Conservation (phyloP, 129 eudicot genomes). For the Chrysanthemum seticuspe region DNA sequence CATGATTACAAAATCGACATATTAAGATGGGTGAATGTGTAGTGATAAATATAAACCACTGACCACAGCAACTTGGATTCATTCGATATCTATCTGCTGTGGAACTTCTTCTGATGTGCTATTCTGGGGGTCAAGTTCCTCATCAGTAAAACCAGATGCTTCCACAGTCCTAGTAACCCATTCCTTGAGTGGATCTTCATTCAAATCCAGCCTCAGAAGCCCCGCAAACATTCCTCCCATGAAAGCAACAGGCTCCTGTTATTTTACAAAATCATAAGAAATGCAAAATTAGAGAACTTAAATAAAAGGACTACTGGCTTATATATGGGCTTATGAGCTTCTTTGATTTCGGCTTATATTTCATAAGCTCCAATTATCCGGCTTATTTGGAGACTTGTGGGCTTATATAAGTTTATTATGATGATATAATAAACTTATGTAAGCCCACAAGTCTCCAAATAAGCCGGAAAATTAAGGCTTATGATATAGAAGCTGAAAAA, state of each 20-base stretch:
- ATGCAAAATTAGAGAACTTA: neutral
- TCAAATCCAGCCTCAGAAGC: constrained; percentile 78
- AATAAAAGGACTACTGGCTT: neutral
- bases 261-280: neutral
- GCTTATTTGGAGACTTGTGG: too few relatives aligned
- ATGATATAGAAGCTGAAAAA: too few relatives aligned
- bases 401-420: too few relatives aligned
- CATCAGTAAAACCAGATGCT: constrained; percentile 70
- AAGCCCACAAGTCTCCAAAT: too few relatives aligned
- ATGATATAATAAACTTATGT: too few relatives aligned
- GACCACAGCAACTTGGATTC: constrained; percentile 10
- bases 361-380: too few relatives aligned
- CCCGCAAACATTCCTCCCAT: constrained; percentile 97
- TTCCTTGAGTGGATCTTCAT: constrained; percentile 89
- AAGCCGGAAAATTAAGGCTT: too few relatives aligned
- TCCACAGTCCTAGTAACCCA: constrained; percentile 80
- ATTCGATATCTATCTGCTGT: constrained; percentile 73
- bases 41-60: neutral
- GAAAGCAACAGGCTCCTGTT: constrained; percentile 91
- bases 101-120: constrained; percentile 41
- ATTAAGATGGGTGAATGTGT: neutral
- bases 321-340: too few relatives aligned
- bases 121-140: constrained; percentile 35
- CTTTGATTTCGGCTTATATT: too few relatives aligned
- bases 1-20: neutral